phyloP scores from a whole-genome alignment of 352 stramenopile genomes.

The Blastocystis sp. region DNA sequence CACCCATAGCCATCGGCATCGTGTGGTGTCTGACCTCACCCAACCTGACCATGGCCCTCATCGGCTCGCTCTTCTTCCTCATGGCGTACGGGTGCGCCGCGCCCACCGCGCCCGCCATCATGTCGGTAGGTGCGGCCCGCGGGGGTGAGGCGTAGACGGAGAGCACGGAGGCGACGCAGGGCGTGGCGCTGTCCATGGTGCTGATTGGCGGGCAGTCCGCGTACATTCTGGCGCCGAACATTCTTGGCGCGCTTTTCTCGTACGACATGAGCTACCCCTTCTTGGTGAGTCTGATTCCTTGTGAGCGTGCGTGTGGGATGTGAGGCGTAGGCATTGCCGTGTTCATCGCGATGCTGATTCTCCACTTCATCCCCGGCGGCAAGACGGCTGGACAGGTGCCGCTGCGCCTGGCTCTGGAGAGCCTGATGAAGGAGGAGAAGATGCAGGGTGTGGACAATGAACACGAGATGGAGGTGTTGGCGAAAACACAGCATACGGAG shows the following conservation, averaged over 20 bases:
- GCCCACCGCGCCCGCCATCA: conserved; percentile 45
- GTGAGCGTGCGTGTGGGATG: background rate
- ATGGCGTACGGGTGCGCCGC: conserved; percentile 43
- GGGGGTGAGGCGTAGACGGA: conserved; percentile 12
- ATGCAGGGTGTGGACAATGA: conserved; percentile 58
- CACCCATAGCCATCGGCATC: conserved; percentile 33
- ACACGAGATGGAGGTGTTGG: conserved; percentile 41
- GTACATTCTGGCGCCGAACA: conserved; percentile 34
- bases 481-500: background rate
- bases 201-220: conserved; percentile 57
- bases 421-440: conserved; percentile 49
- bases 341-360: conserved; percentile 33
- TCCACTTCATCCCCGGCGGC: conserved; percentile 62
- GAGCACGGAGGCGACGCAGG: background rate
- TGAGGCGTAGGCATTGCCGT: background rate
- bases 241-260: conserved; percentile 7
- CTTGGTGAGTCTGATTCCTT: conserved; percentile 40
- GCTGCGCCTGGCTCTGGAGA: conserved; percentile 42
- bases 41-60: conserved; percentile 16
- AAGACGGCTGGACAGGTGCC: conserved; percentile 54
- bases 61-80: conserved; percentile 47
- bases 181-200: conserved; percentile 13
- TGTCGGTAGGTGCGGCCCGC: conserved; percentile 4
- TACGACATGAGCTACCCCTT: conserved; percentile 2
- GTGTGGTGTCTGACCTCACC: conserved; percentile 4